Evolutionary conservation across 2,329 filamentous ascomycete species (phyloP).

Genomic region (Dichotomopilus funicola): DNA sequence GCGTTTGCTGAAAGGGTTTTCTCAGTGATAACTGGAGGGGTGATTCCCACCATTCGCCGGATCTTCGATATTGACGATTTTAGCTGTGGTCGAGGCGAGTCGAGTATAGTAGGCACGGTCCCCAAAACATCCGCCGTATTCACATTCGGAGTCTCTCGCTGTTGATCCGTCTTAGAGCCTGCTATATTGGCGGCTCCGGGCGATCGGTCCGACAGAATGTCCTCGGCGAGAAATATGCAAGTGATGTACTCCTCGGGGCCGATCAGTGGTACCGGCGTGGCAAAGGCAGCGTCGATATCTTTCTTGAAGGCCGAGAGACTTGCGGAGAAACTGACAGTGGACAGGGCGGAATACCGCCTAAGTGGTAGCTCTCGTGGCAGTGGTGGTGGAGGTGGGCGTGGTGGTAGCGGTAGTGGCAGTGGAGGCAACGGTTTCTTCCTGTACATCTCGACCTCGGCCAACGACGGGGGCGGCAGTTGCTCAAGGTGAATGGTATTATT

Average conservation of each 20-base stretch:
- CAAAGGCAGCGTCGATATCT: constrained; percentile 19
- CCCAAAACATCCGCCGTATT: neutral
- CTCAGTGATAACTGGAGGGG: neutral
- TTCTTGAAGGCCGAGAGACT: constrained; percentile 14
- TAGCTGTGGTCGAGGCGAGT: constrained; percentile 24
- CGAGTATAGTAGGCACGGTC: constrained; percentile 11
- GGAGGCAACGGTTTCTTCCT: constrained; percentile 24
- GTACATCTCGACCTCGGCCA: constrained; percentile 19
- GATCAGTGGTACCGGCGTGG: constrained; percentile 4
- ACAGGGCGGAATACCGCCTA: neutral
- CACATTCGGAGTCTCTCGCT: neutral
- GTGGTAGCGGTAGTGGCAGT: neutral
- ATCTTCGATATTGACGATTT: constrained; percentile 18
- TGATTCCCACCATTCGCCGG: constrained; percentile 16
- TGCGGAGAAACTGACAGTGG: too few species aligned
- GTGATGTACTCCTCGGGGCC: constrained; percentile 4
- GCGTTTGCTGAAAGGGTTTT: too few species aligned
- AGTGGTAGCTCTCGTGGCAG: too few species aligned
- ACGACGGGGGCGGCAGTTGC: constrained; percentile 8
- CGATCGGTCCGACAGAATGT: too few species aligned
- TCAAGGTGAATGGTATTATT: neutral
- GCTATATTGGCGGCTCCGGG: too few species aligned
- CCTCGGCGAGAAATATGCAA: neutral
- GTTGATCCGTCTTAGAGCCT: neutral
- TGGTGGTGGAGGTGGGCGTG: neutral